phyloP scores from a whole-genome alignment of 2,329 filamentous ascomycete species.

The Exophiala sp. region DNA sequence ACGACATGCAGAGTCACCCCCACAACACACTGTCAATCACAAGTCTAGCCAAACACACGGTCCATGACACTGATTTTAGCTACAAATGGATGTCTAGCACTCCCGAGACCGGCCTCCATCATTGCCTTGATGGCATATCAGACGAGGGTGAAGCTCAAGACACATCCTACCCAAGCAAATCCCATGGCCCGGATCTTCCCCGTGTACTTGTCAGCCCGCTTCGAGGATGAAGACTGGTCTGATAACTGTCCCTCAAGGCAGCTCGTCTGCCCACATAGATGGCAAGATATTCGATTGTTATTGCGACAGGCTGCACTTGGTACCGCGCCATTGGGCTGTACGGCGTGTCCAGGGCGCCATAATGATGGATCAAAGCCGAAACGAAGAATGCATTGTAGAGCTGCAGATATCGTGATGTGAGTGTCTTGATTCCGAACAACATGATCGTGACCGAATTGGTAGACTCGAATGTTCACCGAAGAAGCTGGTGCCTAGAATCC shows the following conservation, averaged over 20 bases:
- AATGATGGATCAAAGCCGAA: slow-evolving; percentile 20
- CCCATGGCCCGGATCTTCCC: slow-evolving; percentile 18
- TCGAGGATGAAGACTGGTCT: not conserved
- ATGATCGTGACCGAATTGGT: slow-evolving; percentile 5
- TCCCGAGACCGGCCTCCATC: slow-evolving; percentile 12
- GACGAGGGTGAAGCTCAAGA: slow-evolving; percentile 20
- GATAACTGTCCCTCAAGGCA: slow-evolving; percentile 15
- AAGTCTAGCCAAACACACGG: slow-evolving; percentile 10
- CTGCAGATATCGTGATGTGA: slow-evolving; percentile 19
- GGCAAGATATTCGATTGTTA: slow-evolving; percentile 18
- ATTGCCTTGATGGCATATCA: slow-evolving; percentile 15
- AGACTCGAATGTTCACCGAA: slow-evolving; percentile 18
- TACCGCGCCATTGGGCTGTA: slow-evolving; percentile 11
- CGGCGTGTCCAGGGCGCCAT: slow-evolving; percentile 16
- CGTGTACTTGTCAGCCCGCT: not conserved
- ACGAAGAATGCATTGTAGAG: slow-evolving; percentile 21
- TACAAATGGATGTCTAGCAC: slow-evolving; percentile 16
- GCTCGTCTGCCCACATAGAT: slow-evolving; percentile 14
- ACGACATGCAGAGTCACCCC: not conserved
- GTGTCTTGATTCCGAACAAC: slow-evolving; percentile 7
- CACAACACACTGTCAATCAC: not conserved
- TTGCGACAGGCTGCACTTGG: slow-evolving; percentile 20
- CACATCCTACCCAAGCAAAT: slow-evolving; percentile 16
- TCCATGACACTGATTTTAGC: slow-evolving; percentile 19
- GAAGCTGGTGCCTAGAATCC: slow-evolving; percentile 18